Conservation (phyloP, 1,284 basidiomycete genomes). For the Microbotryomycetes sp. region DNA sequence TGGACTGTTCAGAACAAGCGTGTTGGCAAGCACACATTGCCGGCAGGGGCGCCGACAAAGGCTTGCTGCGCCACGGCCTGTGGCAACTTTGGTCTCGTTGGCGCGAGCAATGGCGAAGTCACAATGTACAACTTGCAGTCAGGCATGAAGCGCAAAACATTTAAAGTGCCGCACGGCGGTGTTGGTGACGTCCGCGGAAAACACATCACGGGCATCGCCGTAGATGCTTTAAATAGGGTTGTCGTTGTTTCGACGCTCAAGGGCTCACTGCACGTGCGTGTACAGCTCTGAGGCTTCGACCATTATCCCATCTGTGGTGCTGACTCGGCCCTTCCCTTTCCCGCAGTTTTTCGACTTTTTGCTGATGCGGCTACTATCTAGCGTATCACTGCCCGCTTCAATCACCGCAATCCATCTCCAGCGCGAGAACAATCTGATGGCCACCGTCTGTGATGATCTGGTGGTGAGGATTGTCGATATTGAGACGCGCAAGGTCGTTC, state of each 20-base stretch:
- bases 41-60: constrained; percentile 42
- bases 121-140: constrained; percentile 95
- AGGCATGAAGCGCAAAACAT: constrained; percentile 74
- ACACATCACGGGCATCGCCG: constrained; percentile 70
- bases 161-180: constrained; percentile 43
- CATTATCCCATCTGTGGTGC: too few relatives aligned
- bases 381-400: constrained; percentile 59
- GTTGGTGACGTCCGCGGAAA: constrained; percentile 42
- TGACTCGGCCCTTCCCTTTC: not conserved
- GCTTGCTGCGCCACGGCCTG: constrained; percentile 86
- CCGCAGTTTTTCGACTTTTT: constrained; percentile 92
- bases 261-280: constrained; percentile 74
- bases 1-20: constrained; percentile 81
- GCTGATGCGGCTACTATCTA: constrained; percentile 62
- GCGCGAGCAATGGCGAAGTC: constrained; percentile 67
- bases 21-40: constrained; percentile 61
- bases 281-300: too few relatives aligned
- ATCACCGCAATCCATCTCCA: constrained; percentile 69
- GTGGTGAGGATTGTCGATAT: constrained; percentile 80
- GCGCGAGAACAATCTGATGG: constrained; percentile 77
- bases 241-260: constrained; percentile 79
- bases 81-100: constrained; percentile 87
- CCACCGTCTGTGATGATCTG: constrained; percentile 76
- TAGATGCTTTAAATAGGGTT: constrained; percentile 73
- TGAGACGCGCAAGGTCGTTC: constrained; percentile 77